Percentiles rank a stretch among this genome's conserved stretches.
phyloP scores from a whole-genome alignment of 352 stramenopile genomes.

The Phytophthora cactorum region DNA sequence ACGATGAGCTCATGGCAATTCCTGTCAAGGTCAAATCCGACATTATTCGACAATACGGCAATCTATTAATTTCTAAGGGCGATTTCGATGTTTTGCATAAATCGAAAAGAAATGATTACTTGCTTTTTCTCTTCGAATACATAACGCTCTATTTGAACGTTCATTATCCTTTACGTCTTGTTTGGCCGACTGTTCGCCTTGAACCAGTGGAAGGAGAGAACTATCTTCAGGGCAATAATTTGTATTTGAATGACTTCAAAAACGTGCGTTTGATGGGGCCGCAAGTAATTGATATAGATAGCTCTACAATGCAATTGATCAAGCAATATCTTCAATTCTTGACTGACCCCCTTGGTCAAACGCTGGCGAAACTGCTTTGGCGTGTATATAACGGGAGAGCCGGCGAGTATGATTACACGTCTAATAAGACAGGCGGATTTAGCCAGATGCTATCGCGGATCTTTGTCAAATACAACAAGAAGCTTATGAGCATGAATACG shows the following conservation, averaged over 20 bases:
- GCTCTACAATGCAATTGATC: neutral
- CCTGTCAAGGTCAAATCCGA: neutral
- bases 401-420: neutral
- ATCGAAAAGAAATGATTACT: neutral
- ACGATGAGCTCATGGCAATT: neutral
- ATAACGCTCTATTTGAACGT: no score
- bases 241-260: no score
- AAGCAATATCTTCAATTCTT: neutral
- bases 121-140: neutral
- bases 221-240: neutral
- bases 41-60: neutral
- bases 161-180: no score
- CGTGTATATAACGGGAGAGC: neutral
- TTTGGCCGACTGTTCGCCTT: no score
- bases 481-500: neutral
- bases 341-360: no score
- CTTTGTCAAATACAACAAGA: constrained; percentile 1
- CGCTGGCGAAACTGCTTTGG: neutral
- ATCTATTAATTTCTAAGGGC: neutral
- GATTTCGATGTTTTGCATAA: neutral
- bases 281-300: no score
- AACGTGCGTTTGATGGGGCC: no score
- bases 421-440: no score
- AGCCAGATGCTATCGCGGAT: neutral
- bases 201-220: neutral